Conservation (phyloP, 2,329 filamentous ascomycete genomes). For the Sarocladium brachiariae region DNA sequence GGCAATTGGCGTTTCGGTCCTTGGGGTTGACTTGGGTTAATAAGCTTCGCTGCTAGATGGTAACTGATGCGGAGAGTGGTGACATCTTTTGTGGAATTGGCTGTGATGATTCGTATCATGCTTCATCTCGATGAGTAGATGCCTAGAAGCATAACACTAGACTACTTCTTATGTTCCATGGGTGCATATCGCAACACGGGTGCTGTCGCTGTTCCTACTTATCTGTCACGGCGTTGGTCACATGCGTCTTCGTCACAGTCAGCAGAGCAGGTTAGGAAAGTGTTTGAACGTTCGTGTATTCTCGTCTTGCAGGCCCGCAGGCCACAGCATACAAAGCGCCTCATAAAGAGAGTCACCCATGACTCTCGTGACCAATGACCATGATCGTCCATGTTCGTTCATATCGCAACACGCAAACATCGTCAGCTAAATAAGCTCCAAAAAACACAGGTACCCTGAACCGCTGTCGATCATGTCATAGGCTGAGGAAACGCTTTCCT, state of each 20-base stretch:
- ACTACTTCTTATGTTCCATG: too few relatives aligned
- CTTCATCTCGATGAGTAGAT: background rate
- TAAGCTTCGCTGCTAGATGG: background rate
- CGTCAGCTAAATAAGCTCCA: constrained; percentile 9
- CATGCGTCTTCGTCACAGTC: too few relatives aligned
- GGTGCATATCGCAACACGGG: too few relatives aligned
- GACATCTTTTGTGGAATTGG: constrained; percentile 1
- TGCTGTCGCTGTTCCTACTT: too few relatives aligned
- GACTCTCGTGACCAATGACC: constrained; percentile 8
- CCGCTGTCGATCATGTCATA: constrained; percentile 12
- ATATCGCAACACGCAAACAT: constrained; percentile 2
- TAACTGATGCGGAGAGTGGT: background rate
- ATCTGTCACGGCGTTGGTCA: too few relatives aligned
- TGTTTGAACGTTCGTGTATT: constrained; percentile 12
- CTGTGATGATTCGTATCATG: background rate
- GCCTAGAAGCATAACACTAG: too few relatives aligned
- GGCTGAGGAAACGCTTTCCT: constrained; percentile 5
- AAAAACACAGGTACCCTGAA: constrained; percentile 10
- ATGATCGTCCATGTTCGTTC: constrained; percentile 8
- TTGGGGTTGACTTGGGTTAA: too few relatives aligned
- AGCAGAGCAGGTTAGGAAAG: too few relatives aligned
- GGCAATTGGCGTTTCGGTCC: too few relatives aligned
- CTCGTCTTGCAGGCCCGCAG: constrained; percentile 12
- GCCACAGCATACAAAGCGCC: constrained; percentile 8
- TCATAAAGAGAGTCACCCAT: constrained; percentile 5